phyloP scores from a whole-genome alignment of 805 yeast species.

The Yarrowia porcina region DNA sequence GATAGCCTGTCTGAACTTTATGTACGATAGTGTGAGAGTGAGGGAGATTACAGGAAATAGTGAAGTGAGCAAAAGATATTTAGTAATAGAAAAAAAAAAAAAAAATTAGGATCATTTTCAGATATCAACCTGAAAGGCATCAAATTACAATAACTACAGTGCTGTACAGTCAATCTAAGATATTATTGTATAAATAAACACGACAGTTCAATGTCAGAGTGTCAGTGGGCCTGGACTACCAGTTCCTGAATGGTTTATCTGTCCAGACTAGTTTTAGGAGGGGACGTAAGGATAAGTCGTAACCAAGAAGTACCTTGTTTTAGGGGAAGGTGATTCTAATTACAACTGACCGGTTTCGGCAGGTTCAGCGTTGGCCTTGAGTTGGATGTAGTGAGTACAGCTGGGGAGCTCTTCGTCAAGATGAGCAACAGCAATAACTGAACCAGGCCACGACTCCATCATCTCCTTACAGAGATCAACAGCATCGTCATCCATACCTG shows the following conservation, averaged over 20 bases:
- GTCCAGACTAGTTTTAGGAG: background rate
- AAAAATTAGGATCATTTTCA: no score
- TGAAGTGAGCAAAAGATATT: no score
- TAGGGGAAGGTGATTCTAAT: background rate
- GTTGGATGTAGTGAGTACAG: conserved; percentile 52
- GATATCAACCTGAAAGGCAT: no score
- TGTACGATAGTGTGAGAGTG: conserved; percentile 14
- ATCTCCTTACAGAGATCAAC: conserved; percentile 54
- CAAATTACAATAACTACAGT: no score
- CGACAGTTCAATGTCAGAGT: conserved; percentile 18
- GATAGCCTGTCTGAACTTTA: background rate
- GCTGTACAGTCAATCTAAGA: background rate
- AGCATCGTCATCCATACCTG: conserved; percentile 75
- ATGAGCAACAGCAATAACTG: conserved; percentile 80
- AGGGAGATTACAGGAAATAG: no score
- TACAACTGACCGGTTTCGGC: conserved; percentile 19
- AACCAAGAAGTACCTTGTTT: no score
- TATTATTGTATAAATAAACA: conserved; percentile 11
- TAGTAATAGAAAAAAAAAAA: no score
- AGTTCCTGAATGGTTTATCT: background rate
- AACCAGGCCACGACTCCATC: conserved; percentile 57
- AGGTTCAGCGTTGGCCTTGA: conserved; percentile 31
- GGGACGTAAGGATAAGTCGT: no score
- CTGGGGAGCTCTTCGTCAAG: conserved; percentile 73
- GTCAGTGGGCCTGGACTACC: background rate